phyloP scores from a whole-genome alignment of 2,329 filamentous ascomycete genomes.

The Paraphaeosphaeria sporulosa region DNA sequence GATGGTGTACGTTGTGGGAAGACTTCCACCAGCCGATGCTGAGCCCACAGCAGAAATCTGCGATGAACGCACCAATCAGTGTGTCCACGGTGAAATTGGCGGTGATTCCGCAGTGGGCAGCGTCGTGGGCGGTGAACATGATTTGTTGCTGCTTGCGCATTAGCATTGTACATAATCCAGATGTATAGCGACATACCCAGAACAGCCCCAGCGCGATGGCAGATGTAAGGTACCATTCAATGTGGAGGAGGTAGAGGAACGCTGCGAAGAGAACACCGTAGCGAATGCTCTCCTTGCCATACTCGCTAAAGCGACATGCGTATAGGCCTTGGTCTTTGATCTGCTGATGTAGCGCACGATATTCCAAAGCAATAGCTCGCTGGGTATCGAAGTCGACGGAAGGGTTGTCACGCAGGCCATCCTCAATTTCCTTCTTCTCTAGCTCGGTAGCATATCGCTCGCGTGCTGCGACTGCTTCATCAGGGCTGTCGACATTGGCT shows the following conservation, averaged over 20 bases:
- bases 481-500: slow-evolving; percentile 11
- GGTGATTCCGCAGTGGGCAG: slow-evolving; percentile 69
- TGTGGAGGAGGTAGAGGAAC: slow-evolving; percentile 57
- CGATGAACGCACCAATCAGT: slow-evolving; percentile 68
- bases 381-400: slow-evolving; percentile 64
- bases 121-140: slow-evolving; percentile 73
- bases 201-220: slow-evolving; percentile 68
- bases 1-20: slow-evolving; percentile 73
- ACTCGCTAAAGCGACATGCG: slow-evolving; percentile 65
- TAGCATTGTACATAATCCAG: slow-evolving; percentile 16
- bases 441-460: slow-evolving; percentile 43
- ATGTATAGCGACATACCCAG: slow-evolving; percentile 57
- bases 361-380: slow-evolving; percentile 62
- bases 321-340: slow-evolving; percentile 66
- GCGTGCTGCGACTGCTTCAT: slow-evolving; percentile 31
- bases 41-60: slow-evolving; percentile 70
- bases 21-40: slow-evolving; percentile 76
- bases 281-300: slow-evolving; percentile 65
- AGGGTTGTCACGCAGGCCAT: slow-evolving; percentile 52
- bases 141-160: slow-evolving; percentile 63
- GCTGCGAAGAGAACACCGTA: slow-evolving; percentile 60
- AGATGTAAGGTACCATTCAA: slow-evolving; percentile 65
- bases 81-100: slow-evolving; percentile 66
- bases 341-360: slow-evolving; percentile 63
- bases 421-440: slow-evolving; percentile 48